Evolutionary conservation across 208 protist genomes (phyloP).

Genomic region (Acanthamoeba lugdunensis): DNA sequence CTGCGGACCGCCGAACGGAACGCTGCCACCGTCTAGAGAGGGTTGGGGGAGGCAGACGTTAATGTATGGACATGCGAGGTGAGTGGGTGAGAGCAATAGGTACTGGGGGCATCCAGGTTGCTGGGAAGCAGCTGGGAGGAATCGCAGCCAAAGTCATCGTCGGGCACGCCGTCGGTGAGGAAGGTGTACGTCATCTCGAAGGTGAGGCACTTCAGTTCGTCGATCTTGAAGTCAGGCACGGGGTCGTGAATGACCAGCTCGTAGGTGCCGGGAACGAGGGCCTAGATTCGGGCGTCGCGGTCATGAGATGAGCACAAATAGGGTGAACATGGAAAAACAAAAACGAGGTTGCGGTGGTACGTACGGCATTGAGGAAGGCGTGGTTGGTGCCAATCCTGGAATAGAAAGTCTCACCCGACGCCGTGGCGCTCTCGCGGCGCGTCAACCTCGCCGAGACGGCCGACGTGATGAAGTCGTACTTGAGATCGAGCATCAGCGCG

Average conservation of each 20-base stretch:
- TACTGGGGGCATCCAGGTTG: background rate
- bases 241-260: constrained; percentile 50
- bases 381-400: constrained; percentile 58
- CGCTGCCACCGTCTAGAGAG: constrained; percentile 57
- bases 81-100: background rate
- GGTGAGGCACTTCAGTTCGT: constrained; percentile 52
- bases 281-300: background rate
- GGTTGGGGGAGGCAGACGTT: background rate
- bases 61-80: background rate
- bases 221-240: constrained; percentile 23
- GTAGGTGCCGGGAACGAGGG: constrained; percentile 27
- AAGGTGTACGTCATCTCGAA: constrained; percentile 48
- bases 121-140: constrained; percentile 25
- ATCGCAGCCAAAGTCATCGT: constrained; percentile 15
- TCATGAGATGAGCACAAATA: background rate
- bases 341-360: background rate
- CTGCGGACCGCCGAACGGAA: constrained; percentile 69
- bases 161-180: background rate
- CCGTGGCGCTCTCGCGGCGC: background rate
- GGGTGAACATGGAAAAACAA: background rate
- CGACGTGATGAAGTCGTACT: constrained; percentile 47
- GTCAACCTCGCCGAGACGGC: constrained; percentile 12
- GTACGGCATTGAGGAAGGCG: constrained; percentile 52
- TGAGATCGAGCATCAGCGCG: constrained; percentile 12
- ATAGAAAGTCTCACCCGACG: background rate